Evolutionary conservation across 2,329 filamentous ascomycete species (phyloP).

Genomic region (Ampelomyces quisqualis): DNA sequence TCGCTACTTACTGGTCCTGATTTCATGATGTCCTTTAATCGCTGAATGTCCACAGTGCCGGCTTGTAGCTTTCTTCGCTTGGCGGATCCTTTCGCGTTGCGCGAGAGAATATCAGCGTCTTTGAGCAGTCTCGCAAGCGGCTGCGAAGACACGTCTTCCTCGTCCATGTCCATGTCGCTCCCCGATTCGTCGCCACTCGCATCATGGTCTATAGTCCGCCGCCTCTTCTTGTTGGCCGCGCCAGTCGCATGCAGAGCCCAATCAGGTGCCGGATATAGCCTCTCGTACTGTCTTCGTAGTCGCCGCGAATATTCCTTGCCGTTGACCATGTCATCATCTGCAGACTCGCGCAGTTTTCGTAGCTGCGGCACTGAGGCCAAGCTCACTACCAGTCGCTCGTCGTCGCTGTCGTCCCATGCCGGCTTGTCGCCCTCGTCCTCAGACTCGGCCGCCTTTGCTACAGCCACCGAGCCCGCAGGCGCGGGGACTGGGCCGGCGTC

Average conservation of each 20-base stretch:
- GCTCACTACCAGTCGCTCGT: conserved; percentile 82
- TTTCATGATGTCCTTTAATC: conserved; percentile 80
- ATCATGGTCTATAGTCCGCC: conserved; percentile 45
- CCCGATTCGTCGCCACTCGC: conserved; percentile 53
- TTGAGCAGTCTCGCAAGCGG: conserved; percentile 80
- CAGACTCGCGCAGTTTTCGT: conserved; percentile 77
- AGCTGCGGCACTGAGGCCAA: conserved; percentile 72
- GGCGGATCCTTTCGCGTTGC: conserved; percentile 48
- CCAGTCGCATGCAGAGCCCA: conserved; percentile 57
- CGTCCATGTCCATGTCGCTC: conserved; percentile 56
- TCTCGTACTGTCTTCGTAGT: conserved; percentile 74
- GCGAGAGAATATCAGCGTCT: conserved; percentile 66
- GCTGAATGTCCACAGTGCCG: conserved; percentile 87
- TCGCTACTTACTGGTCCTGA: conserved; percentile 61
- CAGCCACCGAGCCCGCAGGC: conserved; percentile 43
- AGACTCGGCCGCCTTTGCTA: conserved; percentile 44
- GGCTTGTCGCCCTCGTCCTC: conserved; percentile 50
- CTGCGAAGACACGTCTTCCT: conserved; percentile 61
- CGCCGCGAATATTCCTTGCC: conserved; percentile 83
- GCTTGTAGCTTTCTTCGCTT: conserved; percentile 75
- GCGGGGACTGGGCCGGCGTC: conserved; percentile 62
- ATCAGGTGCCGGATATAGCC: conserved; percentile 61
- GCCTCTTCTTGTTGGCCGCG: conserved; percentile 50
- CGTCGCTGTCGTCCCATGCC: conserved; percentile 94
- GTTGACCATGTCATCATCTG: conserved; percentile 80